Evolutionary conservation across 2,329 filamentous ascomycete species (phyloP).

Genomic region (Niveomyces coronatus): DNA sequence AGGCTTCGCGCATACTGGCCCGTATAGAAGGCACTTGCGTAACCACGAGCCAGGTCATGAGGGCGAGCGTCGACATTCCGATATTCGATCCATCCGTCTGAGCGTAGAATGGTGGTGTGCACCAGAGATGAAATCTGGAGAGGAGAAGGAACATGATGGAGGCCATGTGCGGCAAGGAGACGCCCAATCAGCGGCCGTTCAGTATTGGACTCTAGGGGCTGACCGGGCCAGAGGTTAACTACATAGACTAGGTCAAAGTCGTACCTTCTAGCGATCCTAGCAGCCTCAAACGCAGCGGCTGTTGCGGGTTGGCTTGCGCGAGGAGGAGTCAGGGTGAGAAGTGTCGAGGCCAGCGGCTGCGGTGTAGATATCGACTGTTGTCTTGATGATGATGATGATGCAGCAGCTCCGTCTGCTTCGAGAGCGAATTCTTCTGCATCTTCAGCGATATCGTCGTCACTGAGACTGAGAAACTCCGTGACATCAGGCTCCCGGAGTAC

Average conservation of each 20-base stretch:
- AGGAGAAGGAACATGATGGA: slow-evolving; percentile 39
- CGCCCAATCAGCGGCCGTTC: slow-evolving; percentile 32
- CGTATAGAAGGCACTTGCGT: slow-evolving; percentile 42
- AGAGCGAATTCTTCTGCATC: slow-evolving; percentile 16
- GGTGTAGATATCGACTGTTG: slow-evolving; percentile 15
- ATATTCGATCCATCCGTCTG: slow-evolving; percentile 43
- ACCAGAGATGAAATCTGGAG: slow-evolving; percentile 40
- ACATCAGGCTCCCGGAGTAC: slow-evolving; percentile 41
- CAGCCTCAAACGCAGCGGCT: slow-evolving; percentile 42
- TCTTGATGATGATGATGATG: no score
- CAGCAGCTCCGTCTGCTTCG: no score
- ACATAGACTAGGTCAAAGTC: slow-evolving; percentile 50
- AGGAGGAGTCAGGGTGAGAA: slow-evolving; percentile 36
- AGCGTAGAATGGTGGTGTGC: slow-evolving; percentile 39
- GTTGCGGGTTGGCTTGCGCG: slow-evolving; percentile 32
- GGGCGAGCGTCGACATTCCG: slow-evolving; percentile 29
- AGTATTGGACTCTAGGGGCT: not conserved
- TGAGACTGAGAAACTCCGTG: slow-evolving; percentile 42
- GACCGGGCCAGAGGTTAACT: slow-evolving; percentile 44
- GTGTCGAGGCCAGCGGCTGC: slow-evolving; percentile 18
- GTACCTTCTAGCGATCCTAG: slow-evolving; percentile 44
- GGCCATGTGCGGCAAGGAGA: slow-evolving; percentile 44
- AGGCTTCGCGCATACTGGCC: slow-evolving; percentile 23
- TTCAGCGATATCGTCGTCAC: slow-evolving; percentile 50
- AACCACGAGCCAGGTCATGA: slow-evolving; percentile 40